These are phyloP conservation scores for Candida ficus DNA, from an alignment of 805 yeast genomes.

Conservation along the genomic window DNA sequence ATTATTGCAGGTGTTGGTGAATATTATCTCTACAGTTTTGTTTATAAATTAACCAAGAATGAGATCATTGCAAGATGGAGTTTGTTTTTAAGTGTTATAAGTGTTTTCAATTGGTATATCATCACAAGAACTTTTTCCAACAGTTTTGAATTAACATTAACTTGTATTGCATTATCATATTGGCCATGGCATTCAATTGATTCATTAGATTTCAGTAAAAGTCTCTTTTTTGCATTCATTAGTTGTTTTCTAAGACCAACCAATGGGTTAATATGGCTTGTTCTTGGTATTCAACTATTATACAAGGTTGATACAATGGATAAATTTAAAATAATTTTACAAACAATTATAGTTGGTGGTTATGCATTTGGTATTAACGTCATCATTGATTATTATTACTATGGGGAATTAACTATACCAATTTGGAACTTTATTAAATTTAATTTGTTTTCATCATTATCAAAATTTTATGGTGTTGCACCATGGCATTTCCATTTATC, in stretches of 20 bases:
- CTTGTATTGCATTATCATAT: constrained; percentile 56
- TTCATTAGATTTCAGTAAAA: constrained; percentile 23
- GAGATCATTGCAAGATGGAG: constrained; percentile 35
- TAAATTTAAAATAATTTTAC: constrained; percentile 13
- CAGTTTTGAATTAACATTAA: constrained; percentile 68
- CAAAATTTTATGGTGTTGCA: constrained; percentile 79
- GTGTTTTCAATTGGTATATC: constrained; percentile 79
- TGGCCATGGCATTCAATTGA: constrained; percentile 59
- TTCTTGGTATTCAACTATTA: constrained; percentile 40
- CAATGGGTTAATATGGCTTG: constrained; percentile 70
- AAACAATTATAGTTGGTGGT: constrained; percentile 21
- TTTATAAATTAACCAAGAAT: constrained; percentile 29
- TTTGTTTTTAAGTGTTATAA: constrained; percentile 46
- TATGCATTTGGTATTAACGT: constrained; percentile 34
- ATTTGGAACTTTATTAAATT: constrained; percentile 66
- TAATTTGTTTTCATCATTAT: constrained; percentile 66
- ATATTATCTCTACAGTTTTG: constrained; percentile 46
- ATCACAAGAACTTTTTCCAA: constrained; percentile 84
- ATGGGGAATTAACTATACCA: constrained; percentile 55
- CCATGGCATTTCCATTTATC: constrained; percentile 80
- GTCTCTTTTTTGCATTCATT: constrained; percentile 49
- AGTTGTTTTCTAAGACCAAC: constrained; percentile 82
- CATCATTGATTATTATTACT: constrained; percentile 55
- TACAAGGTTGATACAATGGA: constrained; percentile 7
- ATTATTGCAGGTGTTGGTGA: constrained; percentile 71